Base-by-base conservation (phyloP, 2,329 filamentous ascomycete genomes). In the Chaetomiaceae sp. region DNA sequence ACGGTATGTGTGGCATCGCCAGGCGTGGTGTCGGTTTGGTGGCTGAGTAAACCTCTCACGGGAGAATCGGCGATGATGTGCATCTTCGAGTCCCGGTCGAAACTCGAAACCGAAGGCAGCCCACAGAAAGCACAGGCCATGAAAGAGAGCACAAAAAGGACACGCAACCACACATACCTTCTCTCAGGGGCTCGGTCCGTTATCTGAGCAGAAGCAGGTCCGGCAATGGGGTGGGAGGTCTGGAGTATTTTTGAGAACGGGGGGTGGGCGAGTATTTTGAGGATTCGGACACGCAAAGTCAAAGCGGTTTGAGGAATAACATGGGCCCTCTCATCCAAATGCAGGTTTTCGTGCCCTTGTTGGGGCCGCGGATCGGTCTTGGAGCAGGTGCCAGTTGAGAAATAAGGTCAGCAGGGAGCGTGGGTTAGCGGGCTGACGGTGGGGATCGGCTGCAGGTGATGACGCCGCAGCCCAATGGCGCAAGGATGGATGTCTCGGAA, bases 361-460 rank as follows among this genome's bases (percentile, higher is more conserved):
- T 38, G 44, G 44, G 50, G 51, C 20, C 20, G 29, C 9, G 37
- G 29, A 34, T 40, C 34, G 23, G 50, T 37, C 50, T 54, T 45
- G n/a, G 50, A 49, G 40, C 27, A 20, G 36, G 36, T 36, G 27
- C 27, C 40, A 33, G 14, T 39, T 54, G 39, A 47, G 46, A 31
- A 54, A 54, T 54, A 54, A 57, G 54, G 56, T 56, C 44, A 45
- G 47, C 29, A 39, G 46, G 36, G 47, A 47, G 5, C 53, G 36
- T 44, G 46, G 57, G 59, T 55, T 59, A 56, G 59, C 58, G 55
- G n/a, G 58, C 58, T 61, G 56, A 54, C 42, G 53, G 57, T 54
- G 59, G 51, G 58, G 59, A 61, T 59, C 59, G 55, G 45, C 60
- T 64, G 59, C 61, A 62, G 57, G 59, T 62, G 62, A 65, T 65